Evolutionary conservation across 345 rosid species (phyloP), one percentile per base, ranked within the genome.

Genomic region (Microthlaspi erraticum): DNA sequence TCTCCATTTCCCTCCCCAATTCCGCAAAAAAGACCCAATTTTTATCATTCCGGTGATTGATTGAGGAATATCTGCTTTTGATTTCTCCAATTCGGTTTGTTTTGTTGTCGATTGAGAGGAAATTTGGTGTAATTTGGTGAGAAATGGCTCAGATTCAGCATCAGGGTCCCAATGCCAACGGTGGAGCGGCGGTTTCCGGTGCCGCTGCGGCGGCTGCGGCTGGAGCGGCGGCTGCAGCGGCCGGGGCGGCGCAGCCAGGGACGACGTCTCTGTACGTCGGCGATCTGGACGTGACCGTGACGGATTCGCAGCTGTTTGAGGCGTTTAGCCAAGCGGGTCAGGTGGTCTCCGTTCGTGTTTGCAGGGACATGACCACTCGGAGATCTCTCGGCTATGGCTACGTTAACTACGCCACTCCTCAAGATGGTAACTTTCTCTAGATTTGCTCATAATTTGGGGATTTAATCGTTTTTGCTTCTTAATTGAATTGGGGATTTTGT

Each of bases 381-480:
- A 79, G 88, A 41, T 89, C 98, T 62, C 94, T 92, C 16, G 94
- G 96, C 42, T 92, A 93, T 70, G 98, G 88, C 42, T 93, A 93
- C 36, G 91, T 93, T 19, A 93, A 90, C 81, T 93, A 79, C 48
- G 80, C 80, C 81, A 81, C 82, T 62, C 82, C 92, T 74, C 83
- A 78, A 41, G 98, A 93, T 81, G 97, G 97, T 90, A 33, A 75
- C 83, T 71, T n/a, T 51, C 16, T 42, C 13, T 31, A n/a, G 44
- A 46, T 54, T 32, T 33, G 8, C 6, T 32, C 2, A 6, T n/a
- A n/a, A n/a, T 38, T 14, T 16, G 39, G 13, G 29, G 23, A 19
- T 55, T 68, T 33, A 36, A 16, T 36, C 1, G 10, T 6, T 57
- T n/a, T 56, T 5, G 7, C 16, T 10, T 10, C 9, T 68, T 16